Percentiles rank a stretch among this genome's conserved stretches.
These are phyloP conservation scores for Heterobasidion parviporum DNA, from an alignment of 1,284 basidiomycete species.

Conservation along the genomic window DNA sequence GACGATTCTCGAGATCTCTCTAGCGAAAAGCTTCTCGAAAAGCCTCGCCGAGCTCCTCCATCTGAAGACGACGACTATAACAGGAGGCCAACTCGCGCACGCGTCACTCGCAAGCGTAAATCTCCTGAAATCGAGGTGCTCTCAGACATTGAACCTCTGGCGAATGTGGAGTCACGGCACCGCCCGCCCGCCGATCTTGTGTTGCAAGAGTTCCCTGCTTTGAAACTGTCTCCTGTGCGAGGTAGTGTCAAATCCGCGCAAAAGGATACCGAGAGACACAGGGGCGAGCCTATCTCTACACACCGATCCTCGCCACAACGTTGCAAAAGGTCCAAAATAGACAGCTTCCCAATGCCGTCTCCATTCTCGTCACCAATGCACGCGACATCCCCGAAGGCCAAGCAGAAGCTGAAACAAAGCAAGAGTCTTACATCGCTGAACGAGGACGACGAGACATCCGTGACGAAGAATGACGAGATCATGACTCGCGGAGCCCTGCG, in stretches of 20 bases:
- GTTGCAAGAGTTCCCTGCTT: too few species aligned
- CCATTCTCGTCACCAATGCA: neutral
- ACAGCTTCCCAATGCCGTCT: neutral
- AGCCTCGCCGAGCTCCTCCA: neutral
- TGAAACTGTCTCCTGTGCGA: neutral
- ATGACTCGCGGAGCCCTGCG: neutral
- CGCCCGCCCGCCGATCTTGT: too few species aligned
- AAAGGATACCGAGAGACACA: neutral
- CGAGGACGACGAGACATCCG: neutral
- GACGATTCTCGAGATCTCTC: too few species aligned
- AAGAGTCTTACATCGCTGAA: neutral
- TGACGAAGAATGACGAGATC: conserved; percentile 1
- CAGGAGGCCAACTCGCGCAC: neutral
- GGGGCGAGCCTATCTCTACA: neutral
- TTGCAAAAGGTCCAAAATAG: neutral
- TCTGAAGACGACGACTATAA: neutral
- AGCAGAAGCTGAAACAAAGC: neutral
- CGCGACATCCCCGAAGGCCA: neutral
- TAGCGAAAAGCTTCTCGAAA: neutral
- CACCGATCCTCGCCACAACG: neutral
- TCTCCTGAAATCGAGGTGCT: neutral
- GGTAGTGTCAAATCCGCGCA: neutral
- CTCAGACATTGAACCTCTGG: neutral
- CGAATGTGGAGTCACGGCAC: too few species aligned
- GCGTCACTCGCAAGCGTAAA: neutral